phyloP scores from a whole-genome alignment of 768 basidiomycete genomes.

The Auricularia sp. region DNA sequence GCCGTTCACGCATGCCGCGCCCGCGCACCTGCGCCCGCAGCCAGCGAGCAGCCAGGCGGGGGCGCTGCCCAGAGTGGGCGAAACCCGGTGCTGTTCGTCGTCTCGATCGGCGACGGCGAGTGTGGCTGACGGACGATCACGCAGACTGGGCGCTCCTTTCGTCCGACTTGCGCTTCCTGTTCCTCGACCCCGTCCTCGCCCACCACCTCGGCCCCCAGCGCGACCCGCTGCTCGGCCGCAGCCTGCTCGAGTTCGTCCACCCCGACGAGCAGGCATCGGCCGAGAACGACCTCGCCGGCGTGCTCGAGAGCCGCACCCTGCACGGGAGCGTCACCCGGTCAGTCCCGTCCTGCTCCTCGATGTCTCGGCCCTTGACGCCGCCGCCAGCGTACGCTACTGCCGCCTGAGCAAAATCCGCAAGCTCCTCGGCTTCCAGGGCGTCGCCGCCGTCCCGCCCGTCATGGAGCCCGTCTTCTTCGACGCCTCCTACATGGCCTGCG shows the following conservation, averaged over 20 bases:
- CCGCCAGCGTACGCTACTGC: slow-evolving; percentile 62
- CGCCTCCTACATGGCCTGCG: slow-evolving; percentile 71
- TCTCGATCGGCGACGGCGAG: slow-evolving; percentile 1
- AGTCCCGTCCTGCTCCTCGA: slow-evolving; percentile 1
- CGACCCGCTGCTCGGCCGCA: slow-evolving; percentile 54
- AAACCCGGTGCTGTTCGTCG: not conserved
- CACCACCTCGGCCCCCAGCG: slow-evolving; percentile 65
- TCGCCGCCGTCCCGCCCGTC: slow-evolving; percentile 40
- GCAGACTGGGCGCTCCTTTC: slow-evolving; percentile 76
- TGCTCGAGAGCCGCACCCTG: slow-evolving; percentile 61
- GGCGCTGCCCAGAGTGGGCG: not conserved
- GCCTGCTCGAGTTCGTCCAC: slow-evolving; percentile 69
- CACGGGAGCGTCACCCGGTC: slow-evolving; percentile 77
- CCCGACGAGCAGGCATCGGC: slow-evolving; percentile 76
- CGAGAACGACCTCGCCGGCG: slow-evolving; percentile 59
- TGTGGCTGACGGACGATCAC: not conserved
- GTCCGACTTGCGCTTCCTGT: slow-evolving; percentile 67
- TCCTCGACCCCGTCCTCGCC: slow-evolving; percentile 72
- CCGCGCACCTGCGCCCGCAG: not conserved
- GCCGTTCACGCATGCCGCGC: not conserved
- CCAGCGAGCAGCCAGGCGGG: not conserved
- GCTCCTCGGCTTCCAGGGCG: slow-evolving; percentile 51
- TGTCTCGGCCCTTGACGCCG: slow-evolving; percentile 8
- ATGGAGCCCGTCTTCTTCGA: slow-evolving; percentile 54
- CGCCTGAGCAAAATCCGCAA: slow-evolving; percentile 66